A percentile compares a stretch with the other conserved stretches of the same genome.
Evolutionary conservation across 2,329 filamentous ascomycete genomes (phyloP).

Genomic region (Penicillium sp.): DNA sequence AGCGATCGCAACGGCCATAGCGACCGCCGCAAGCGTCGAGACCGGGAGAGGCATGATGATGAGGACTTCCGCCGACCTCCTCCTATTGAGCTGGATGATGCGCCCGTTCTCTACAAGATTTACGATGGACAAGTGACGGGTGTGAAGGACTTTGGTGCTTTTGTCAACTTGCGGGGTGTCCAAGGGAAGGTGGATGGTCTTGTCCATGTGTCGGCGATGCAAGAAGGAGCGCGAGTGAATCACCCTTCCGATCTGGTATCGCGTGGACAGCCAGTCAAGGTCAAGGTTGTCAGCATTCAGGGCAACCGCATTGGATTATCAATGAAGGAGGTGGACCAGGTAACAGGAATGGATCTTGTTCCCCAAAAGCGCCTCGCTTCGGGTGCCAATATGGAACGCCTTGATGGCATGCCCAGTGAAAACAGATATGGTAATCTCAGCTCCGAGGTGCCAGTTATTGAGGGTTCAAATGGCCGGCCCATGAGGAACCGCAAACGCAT

Average conservation of each 20-base stretch:
- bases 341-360: conserved; percentile 78
- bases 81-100: conserved; percentile 75
- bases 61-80: conserved; percentile 67
- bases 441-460: conserved; percentile 63
- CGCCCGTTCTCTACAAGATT: conserved; percentile 79
- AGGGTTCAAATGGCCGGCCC: conserved; percentile 58
- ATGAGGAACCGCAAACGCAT: conserved; percentile 79
- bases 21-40: conserved; percentile 44
- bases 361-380: conserved; percentile 78
- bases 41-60: conserved; percentile 39
- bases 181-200: conserved; percentile 87
- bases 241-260: conserved; percentile 87
- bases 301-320: conserved; percentile 80
- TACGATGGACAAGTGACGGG: conserved; percentile 90
- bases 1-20: conserved; percentile 48
- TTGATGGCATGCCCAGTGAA: conserved; percentile 63
- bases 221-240: conserved; percentile 81
- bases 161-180: conserved; percentile 88
- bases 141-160: conserved; percentile 92
- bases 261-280: conserved; percentile 80
- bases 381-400: conserved; percentile 82
- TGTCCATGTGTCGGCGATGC: conserved; percentile 89
- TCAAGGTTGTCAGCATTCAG: conserved; percentile 89
- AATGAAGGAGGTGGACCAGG: conserved; percentile 97
- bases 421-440: conserved; percentile 59